Percentiles rank a stretch among this genome's conserved stretches.
phyloP scores from a whole-genome alignment of 1,139 yeast genomes.

The Debaryomycetaceae sp. region DNA sequence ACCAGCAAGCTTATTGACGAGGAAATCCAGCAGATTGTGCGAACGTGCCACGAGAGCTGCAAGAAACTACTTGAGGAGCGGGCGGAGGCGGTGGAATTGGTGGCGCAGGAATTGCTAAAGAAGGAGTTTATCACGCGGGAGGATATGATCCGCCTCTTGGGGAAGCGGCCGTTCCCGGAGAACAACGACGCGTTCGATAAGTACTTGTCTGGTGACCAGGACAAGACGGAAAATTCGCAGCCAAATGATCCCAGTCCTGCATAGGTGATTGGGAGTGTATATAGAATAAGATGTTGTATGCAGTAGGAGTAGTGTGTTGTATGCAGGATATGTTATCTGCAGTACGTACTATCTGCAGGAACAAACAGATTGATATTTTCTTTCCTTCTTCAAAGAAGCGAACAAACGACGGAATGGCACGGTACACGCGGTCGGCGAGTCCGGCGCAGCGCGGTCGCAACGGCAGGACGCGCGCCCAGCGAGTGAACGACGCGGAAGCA shows the following conservation, averaged over 20 bases:
- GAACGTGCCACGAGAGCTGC: conserved; percentile 68
- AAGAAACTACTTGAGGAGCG: conserved; percentile 57
- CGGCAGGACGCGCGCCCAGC: too few relatives aligned
- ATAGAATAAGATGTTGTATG: not conserved
- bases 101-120: conserved; percentile 73
- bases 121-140: conserved; percentile 86
- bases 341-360: too few relatives aligned
- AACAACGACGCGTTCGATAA: conserved; percentile 90
- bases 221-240: conserved; percentile 21
- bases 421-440: not conserved
- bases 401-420: not conserved
- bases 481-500: too few relatives aligned
- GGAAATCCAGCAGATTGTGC: conserved; percentile 75
- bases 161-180: conserved; percentile 85
- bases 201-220: conserved; percentile 42
- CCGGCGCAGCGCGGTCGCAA: too few relatives aligned
- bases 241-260: conserved; percentile 2
- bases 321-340: too few relatives aligned
- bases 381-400: not conserved
- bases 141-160: conserved; percentile 79
- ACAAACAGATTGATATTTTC: too few relatives aligned
- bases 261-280: conserved; percentile 2
- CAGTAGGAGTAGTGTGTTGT: not conserved
- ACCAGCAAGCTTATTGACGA: conserved; percentile 72
- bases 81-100: conserved; percentile 62